Evolutionary conservation across 768 basidiomycete species (phyloP).

Genomic region (Auricularia auricula-judae): DNA sequence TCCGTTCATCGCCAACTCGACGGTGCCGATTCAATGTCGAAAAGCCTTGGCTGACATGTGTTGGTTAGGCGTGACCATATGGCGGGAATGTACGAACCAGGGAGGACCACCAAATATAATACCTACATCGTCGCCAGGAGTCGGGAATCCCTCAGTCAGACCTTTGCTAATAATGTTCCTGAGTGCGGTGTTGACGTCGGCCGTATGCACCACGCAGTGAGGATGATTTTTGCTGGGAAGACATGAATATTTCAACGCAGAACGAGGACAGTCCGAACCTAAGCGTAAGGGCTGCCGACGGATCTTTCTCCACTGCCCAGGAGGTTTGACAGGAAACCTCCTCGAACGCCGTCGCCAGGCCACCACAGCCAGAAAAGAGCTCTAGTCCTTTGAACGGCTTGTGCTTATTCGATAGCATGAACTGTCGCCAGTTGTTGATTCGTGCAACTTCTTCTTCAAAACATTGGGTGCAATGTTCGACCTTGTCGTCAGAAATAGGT

Average conservation of each 20-base stretch:
- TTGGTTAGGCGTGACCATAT: constrained; percentile 1
- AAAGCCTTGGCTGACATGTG: constrained; percentile 43
- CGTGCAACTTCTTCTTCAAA: constrained; percentile 19
- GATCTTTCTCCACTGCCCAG: constrained; percentile 59
- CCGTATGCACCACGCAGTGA: constrained; percentile 16
- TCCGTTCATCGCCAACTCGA: constrained; percentile 24
- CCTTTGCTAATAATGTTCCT: not conserved
- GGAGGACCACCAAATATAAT: not conserved
- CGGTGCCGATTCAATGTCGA: constrained; percentile 7
- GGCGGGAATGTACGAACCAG: constrained; percentile 19
- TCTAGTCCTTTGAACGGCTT: constrained; percentile 49
- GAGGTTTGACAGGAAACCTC: constrained; percentile 50
- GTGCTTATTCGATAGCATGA: constrained; percentile 20
- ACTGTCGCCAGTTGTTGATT: constrained; percentile 19
- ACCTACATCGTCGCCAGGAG: not conserved
- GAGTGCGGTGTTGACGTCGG: not conserved
- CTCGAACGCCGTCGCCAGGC: constrained; percentile 57
- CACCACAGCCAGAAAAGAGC: constrained; percentile 71
- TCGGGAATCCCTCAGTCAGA: not conserved
- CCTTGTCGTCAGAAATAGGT: constrained; percentile 1
- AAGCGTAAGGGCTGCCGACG: constrained; percentile 54
- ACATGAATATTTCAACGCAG: constrained; percentile 29
- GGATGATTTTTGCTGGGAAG: constrained; percentile 55
- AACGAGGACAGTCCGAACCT: constrained; percentile 24
- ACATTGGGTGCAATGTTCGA: constrained; percentile 29